phyloP scores from a whole-genome alignment of 2,329 filamentous ascomycete species.

The Ramularia collo-cygni region DNA sequence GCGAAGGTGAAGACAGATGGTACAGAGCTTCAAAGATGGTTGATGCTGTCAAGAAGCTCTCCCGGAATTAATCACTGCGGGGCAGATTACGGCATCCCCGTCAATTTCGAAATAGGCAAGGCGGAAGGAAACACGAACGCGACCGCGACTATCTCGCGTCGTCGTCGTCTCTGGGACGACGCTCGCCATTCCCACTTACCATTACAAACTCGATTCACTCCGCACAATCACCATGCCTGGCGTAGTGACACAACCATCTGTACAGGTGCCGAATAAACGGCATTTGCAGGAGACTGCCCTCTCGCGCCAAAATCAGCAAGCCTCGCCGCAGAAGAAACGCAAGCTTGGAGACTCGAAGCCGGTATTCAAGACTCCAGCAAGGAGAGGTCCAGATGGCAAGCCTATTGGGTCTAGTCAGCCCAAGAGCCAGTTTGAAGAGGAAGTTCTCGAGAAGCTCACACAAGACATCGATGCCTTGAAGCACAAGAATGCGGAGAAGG shows the following conservation, averaged over 20 bases:
- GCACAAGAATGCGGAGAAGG: constrained; percentile 80
- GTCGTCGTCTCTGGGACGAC: neutral
- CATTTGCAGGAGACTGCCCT: constrained; percentile 41
- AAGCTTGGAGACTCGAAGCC: constrained; percentile 62
- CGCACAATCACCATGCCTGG: constrained; percentile 27
- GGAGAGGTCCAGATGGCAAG: constrained; percentile 44
- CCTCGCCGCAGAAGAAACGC: constrained; percentile 66
- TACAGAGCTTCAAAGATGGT: too few species aligned
- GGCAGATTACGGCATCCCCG: constrained; percentile 4
- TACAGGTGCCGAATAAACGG: constrained; percentile 38
- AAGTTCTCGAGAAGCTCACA: constrained; percentile 90
- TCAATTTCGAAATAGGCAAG: too few species aligned
- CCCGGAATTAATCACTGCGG: neutral
- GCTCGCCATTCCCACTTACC: neutral
- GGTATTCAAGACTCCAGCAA: constrained; percentile 53
- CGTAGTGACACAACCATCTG: constrained; percentile 23
- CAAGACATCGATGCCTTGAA: constrained; percentile 85
- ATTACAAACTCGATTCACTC: constrained; percentile 4
- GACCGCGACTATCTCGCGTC: too few species aligned
- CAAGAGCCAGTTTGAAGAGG: constrained; percentile 88
- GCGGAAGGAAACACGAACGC: too few species aligned
- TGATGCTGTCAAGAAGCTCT: too few species aligned
- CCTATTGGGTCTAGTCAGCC: constrained; percentile 63
- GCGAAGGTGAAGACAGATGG: too few species aligned
- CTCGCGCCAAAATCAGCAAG: constrained; percentile 40